phyloP scores from a whole-genome alignment of 139 green algal genomes.

The Chloropicon primus region DNA sequence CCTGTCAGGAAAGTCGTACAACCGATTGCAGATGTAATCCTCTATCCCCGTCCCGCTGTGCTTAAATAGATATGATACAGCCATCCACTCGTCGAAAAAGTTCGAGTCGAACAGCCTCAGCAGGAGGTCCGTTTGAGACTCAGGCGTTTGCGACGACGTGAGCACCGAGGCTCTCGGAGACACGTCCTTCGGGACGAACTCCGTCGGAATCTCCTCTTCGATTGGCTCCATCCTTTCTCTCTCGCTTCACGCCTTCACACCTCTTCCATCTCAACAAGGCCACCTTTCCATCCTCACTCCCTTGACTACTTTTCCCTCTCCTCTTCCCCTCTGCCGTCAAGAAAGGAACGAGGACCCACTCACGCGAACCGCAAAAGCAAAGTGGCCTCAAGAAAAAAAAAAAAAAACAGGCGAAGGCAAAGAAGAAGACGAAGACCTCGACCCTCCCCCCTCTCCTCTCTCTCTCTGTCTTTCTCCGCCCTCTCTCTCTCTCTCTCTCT shows the following conservation, averaged over 20 bases:
- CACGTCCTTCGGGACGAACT: neutral
- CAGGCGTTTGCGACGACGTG: neutral
- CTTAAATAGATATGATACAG: conserved; percentile 72
- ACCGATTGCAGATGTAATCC: conserved; percentile 79
- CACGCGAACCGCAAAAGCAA: no score
- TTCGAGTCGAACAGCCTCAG: conserved; percentile 68
- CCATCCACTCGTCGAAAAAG: conserved; percentile 79
- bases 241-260: neutral
- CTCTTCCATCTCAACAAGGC: neutral
- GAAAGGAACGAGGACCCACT: no score
- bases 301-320: neutral
- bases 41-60: conserved; percentile 46
- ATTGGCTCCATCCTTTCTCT: neutral
- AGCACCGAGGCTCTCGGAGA: neutral
- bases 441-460: no score
- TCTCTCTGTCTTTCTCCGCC: no score
- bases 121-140: conserved; percentile 46
- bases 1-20: conserved; percentile 60
- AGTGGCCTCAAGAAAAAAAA: no score
- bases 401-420: no score
- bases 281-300: no score
- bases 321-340: no score
- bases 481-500: no score
- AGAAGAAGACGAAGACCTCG: no score
- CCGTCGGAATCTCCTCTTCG: neutral